Evolutionary conservation across 306 rosid genomes (phyloP), one percentile per base, ranked within the genome.

Genomic region (Erythrophleum fordii): DNA sequence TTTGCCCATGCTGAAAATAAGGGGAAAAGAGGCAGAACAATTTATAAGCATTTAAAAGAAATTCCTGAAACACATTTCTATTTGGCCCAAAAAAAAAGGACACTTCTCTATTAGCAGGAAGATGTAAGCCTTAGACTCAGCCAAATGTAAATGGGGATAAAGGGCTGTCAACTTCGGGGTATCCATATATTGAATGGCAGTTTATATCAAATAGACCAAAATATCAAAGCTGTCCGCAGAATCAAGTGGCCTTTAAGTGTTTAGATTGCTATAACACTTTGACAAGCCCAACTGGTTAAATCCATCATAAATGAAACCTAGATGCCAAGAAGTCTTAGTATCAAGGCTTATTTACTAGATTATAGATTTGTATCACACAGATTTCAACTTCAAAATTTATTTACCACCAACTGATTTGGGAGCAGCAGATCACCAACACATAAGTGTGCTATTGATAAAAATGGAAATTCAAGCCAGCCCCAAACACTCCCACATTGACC

Each of bases 1-100:
- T 90, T 83, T 95, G 99, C 71, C 97, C 99, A 76, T 89, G 86
- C 99, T 95, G 87, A 74, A 67, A 83, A 86, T 35, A 69, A 75
- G 13, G 45, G 62, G 59, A 37, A 53, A 77, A 70, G 37, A 37
- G 4, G n/a, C 14, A 46, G 74, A 28, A 77, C 17, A 39, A 46
- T 35, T 62, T 62, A 79, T 25, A 62, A 61, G 62, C 73, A 82
- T 45, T 69, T 72, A 49, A 78, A 75, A 77, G n/a, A 69, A 59
- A 39, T 2, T n/a, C 41, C 13, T 51, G 55, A 68, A 74, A 71
- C 17, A 9, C 20, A 1, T 66, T 58, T 58, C 35, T 58, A 58
- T 58, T 18, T 26, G n/a, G 37, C 39, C 5, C 35, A 46, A 3
- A 13, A 74, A 14, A n/a, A 35, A 10, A 55, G 53, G 61, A 51